Base-by-base conservation (phyloP, 116 monocot species). In the Zostera marina region DNA sequence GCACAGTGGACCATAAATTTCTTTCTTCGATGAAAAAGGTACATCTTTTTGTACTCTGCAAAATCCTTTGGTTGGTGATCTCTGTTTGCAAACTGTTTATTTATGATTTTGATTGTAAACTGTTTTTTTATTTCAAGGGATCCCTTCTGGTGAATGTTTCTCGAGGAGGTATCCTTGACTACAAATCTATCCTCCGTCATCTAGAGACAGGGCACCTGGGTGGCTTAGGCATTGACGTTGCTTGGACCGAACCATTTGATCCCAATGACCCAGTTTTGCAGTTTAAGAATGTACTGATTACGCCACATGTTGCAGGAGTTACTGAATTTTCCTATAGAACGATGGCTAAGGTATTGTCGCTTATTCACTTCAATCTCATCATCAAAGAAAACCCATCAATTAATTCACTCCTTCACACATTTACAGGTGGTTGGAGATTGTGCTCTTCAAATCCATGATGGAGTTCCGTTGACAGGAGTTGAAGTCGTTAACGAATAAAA, bases 211-310 rank as follows among this genome's bases (percentile, higher is more conserved):
- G 84, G 56, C 84, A 88, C 44, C 71, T 93, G 22, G 88, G 88
- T 58, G 93, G 93, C 21, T 69, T 88, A 69, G 93, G 69, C 52
- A 79, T 88, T 44, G 93, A 88, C 65, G 93, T 93, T 60, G 88
- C 93, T 62, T 93, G 93, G 93, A 66, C 58, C 10, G 93, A 93
- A 60, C 88, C 93, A 47, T 84, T 88, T 71, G 83, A 93, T 77
- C 84, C 84, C 4, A 66, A 88, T 3, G 88, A 93, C 64, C 93
- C 81, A 17, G 79, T 93, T 68, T 66, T 93, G 22, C 81, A 79
- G 59, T 78, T 87, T 62, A 76, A 73, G 51, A 93, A 93, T 79
- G 88, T 93, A 41, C 22, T 93, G 23, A 72, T 93, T 59, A 93
- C 93, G 15, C 88, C 93, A 49, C 93, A 88, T 79, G 68, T 93